A percentile compares a stretch with the other conserved stretches of the same genome.
These are phyloP conservation scores for Aspergillus proliferans DNA, from an alignment of 2,329 filamentous ascomycete genomes.

Conservation along the genomic window DNA sequence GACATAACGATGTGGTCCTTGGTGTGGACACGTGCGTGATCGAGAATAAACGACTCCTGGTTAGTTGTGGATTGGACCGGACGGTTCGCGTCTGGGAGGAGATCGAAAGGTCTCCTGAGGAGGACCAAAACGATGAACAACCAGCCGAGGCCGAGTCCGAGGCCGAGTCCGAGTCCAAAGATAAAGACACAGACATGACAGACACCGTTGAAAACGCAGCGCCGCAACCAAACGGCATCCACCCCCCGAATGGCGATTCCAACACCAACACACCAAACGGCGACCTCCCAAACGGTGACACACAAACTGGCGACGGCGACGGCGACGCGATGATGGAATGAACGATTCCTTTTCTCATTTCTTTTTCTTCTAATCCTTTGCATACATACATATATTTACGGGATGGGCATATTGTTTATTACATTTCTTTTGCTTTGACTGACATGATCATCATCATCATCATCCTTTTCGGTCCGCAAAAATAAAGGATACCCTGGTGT, in stretches of 20 bases:
- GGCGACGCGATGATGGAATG: neutral
- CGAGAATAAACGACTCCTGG: conserved; percentile 45
- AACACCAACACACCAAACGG: neutral
- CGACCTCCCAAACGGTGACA: neutral
- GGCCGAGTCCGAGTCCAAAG: neutral
- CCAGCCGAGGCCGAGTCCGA: neutral
- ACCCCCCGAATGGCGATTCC: neutral
- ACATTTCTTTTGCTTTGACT: neutral
- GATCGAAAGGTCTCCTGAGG: conserved; percentile 11
- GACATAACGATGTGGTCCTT: conserved; percentile 54
- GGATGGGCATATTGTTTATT: neutral
- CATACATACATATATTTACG: neutral
- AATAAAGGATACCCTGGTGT: neutral
- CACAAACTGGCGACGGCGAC: neutral
- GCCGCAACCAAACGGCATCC: neutral
- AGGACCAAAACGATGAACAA: neutral
- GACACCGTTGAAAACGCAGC: neutral
- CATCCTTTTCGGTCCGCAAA: neutral
- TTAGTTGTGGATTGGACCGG: conserved; percentile 57
- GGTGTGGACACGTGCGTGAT: conserved; percentile 54
- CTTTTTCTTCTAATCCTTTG: neutral
- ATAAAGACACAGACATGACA: neutral
- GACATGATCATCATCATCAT: neutral
- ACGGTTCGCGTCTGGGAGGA: conserved; percentile 59
- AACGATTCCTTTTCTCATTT: neutral